Evolutionary conservation across 805 yeast genomes (phyloP).

Genomic region (Teunomyces barrocoloradensis): DNA sequence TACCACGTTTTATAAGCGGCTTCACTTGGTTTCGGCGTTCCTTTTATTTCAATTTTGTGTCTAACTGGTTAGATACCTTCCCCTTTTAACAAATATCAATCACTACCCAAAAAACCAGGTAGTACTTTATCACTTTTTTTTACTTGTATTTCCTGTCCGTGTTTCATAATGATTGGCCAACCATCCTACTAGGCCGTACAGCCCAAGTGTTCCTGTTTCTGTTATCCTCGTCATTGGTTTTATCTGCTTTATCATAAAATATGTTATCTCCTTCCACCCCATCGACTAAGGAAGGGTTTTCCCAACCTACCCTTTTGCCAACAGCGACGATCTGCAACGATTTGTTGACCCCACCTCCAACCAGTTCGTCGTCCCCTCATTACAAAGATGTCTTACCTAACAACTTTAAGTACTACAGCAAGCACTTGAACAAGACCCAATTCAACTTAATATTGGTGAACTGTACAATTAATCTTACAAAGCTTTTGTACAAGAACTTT

Average conservation of each 20-base stretch:
- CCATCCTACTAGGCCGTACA: background rate
- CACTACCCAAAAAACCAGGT: background rate
- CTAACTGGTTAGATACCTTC: constrained; percentile 2
- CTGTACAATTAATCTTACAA: constrained; percentile 34
- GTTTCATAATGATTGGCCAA: constrained; percentile 1
- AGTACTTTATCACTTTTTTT: background rate
- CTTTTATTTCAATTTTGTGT: background rate
- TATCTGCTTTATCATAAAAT: background rate
- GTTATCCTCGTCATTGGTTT: background rate
- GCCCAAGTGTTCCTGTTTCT: background rate
- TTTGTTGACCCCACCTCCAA: constrained; percentile 17
- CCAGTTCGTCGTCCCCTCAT: constrained; percentile 12
- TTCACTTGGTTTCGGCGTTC: constrained; percentile 2
- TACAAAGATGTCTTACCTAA: constrained; percentile 25
- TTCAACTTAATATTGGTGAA: constrained; percentile 40
- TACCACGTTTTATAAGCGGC: background rate
- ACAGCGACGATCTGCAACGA: background rate
- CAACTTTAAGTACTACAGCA: constrained; percentile 39
- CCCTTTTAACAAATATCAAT: background rate
- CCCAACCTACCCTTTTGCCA: background rate
- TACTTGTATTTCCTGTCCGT: background rate
- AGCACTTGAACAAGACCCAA: constrained; percentile 37
- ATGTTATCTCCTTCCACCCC: constrained; percentile 4
- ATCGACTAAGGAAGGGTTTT: background rate
- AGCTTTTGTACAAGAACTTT: constrained; percentile 24